Conservation (phyloP, 2,329 filamentous ascomycete species). For the Colletotrichum destructivum region DNA sequence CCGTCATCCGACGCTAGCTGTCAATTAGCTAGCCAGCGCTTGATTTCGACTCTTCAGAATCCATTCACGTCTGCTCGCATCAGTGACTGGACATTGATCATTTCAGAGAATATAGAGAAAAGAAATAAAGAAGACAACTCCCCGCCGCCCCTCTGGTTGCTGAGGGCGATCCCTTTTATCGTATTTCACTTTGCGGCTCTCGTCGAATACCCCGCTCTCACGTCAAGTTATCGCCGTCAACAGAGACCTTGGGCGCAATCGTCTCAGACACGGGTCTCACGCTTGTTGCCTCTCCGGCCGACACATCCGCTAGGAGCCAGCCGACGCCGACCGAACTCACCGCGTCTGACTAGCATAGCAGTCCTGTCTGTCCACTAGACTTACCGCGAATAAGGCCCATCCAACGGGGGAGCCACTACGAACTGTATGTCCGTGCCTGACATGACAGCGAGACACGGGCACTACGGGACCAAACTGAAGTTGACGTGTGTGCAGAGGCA, state of each 20-base stretch:
- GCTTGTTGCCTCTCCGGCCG: slow-evolving; percentile 24
- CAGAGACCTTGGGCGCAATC: slow-evolving; percentile 16
- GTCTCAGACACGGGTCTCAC: slow-evolving; percentile 41
- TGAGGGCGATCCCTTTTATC: slow-evolving; percentile 9
- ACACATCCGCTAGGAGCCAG: slow-evolving; percentile 28
- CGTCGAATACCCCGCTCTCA: not conserved
- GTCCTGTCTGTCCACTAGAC: not conserved
- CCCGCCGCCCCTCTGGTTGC: not conserved
- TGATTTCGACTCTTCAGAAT: slow-evolving; percentile 8
- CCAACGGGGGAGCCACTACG: slow-evolving; percentile 19
- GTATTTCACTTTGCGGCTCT: slow-evolving; percentile 10
- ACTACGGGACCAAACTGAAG: slow-evolving; percentile 31
- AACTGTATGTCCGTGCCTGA: slow-evolving; percentile 43
- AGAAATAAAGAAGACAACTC: slow-evolving; percentile 1
- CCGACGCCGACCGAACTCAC: slow-evolving; percentile 21
- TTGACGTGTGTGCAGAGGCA: slow-evolving; percentile 39
- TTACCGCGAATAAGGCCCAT: slow-evolving; percentile 26
- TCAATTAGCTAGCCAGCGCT: not conserved
- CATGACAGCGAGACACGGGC: slow-evolving; percentile 42
- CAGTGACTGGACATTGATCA: not conserved
- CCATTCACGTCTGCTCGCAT: not conserved
- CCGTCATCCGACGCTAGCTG: slow-evolving; percentile 17
- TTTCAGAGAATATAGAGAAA: not conserved
- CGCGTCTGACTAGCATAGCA: not conserved
- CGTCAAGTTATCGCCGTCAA: slow-evolving; percentile 7